Base-by-base conservation (phyloP, 2,329 filamentous ascomycete species). In the Mollisiaceae sp. region DNA sequence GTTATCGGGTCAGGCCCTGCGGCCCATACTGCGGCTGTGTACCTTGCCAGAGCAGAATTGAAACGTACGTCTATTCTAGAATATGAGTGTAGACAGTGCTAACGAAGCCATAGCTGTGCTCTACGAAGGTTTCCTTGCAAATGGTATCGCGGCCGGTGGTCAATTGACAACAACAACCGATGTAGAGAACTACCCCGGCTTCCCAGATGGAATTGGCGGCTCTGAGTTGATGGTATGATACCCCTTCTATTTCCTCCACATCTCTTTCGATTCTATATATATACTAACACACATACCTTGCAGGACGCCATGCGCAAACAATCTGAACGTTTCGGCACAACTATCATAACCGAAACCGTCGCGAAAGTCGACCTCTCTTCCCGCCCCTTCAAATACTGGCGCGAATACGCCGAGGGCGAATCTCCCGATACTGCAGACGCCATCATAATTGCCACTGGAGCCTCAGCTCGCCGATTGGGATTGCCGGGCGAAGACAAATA, bases 161-260 rank as follows among this genome's bases (percentile, higher is more conserved):
- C 95, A 99, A 85, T 86, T 99, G 73, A 99, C 96, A 63, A 99
- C 96, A 32, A 99, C 95, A 63, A 98, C 97, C 75, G 96, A 99
- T 73, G 89, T 99, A 66, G 95, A 99, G 84, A 99, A 99, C 86
- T 99, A 91, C 81, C 95, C 95, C 32, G 95, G 95, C 57, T 99
- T 98, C 82, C 91, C 92, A 75, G 87, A 92, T 74, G 91, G 90
- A 69, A 93, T 99, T 78, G 91, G 93, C 80, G 95, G 95, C 71
- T 81, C 86, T 64, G 90, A 93, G 76, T 83, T 99, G 71, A 99
- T 99, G 95, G 73, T 72, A 64, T 20, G n/a, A 36, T 58, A 2
- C 22, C 32, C 32, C 14, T 41, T 11, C 41, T 43, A 22, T 24
- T 39, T 15, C 24, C 45, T 24, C 45, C 11, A 32, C 12, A 12